These are phyloP conservation scores for Linum tenue DNA, from an alignment of 345 rosid genomes.

Conservation along the genomic window DNA sequence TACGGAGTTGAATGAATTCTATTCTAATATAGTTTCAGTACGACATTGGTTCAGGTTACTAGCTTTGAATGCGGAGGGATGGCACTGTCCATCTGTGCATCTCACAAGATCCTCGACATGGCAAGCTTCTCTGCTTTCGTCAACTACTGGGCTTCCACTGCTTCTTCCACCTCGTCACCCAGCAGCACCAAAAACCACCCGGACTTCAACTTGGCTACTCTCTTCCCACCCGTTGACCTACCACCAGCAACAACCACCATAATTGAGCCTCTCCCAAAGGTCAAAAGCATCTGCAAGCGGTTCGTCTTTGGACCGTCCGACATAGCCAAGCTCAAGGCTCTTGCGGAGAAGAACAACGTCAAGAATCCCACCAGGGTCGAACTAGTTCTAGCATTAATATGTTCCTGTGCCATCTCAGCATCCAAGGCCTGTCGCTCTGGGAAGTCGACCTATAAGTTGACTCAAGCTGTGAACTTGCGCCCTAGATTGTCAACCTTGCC, in stretches of 20 bases:
- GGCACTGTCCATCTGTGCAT: not conserved
- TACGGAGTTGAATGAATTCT: too few relatives aligned
- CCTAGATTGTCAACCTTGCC: not conserved
- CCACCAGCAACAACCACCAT: not conserved
- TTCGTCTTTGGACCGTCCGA: not conserved
- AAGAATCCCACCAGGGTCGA: slow-evolving; percentile 8
- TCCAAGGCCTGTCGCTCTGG: not conserved
- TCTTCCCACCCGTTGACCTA: not conserved
- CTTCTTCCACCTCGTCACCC: not conserved
- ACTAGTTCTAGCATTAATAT: slow-evolving; percentile 1
- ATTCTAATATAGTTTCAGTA: too few relatives aligned
- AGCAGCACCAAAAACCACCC: not conserved
- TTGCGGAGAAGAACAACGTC: not conserved
- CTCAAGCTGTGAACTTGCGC: not conserved
- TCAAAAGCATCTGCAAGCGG: not conserved
- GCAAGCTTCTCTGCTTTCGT: not conserved
- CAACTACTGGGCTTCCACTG: not conserved
- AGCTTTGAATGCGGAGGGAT: not conserved
- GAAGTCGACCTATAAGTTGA: not conserved
- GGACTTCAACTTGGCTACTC: not conserved
- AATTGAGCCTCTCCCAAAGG: not conserved
- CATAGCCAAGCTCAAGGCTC: not conserved
- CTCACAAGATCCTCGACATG: not conserved
- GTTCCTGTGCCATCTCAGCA: not conserved
- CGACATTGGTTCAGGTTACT: not conserved